Base-by-base conservation (phyloP, 495 filamentous ascomycete genomes). In the Polyplosphaeria fusca region DNA sequence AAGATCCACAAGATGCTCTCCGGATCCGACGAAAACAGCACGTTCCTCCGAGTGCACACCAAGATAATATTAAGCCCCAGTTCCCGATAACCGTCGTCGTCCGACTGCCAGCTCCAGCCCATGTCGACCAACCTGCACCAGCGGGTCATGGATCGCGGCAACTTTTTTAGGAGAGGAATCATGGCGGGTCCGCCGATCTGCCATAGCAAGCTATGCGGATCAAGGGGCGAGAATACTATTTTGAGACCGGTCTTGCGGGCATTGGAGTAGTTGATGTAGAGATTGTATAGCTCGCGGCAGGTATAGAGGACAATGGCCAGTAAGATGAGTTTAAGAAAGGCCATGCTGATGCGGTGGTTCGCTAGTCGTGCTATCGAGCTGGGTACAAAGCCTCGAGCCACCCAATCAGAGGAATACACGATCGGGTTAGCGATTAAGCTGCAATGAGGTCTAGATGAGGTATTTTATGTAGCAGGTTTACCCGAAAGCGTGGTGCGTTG, bases 241-340 rank as follows among this genome's bases (percentile, higher is more conserved):
- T 11, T 35, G 24, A 59, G 55, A 14, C 40, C 39, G 9, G 40
- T 52, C 1, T 23, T 27, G 12, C 20, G 47, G 20, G 55, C 55
- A 26, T n/a, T 12, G 19, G 9, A 19, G 41, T 59, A 59, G 48
- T 52, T 45, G 18, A 11, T 37, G 47, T 37, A 32, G 40, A 59
- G 42, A 2, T 19, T 39, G 39, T 16, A 24, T 7, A 38, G 18
- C 5, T 39, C 41, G 19, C 16, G 24, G 40, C 37, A 18, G 5
- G 18, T 19, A 28, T 38, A 59, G 13, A 43, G 3, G 7, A 38
- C 3, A 18, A 43, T n/a, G 3, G 25, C 28, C n/a, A 58, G 45
- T n/a, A 42, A 1, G 18, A 57, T 5, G 28, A 49, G 9, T 12
- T 12, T 26, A 22, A 38, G 37, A n/a, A 58, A 12, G 27, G 28